Evolutionary conservation across 2,329 filamentous ascomycete genomes (phyloP).

Genomic region (Mycosphaerelloides madeirae): DNA sequence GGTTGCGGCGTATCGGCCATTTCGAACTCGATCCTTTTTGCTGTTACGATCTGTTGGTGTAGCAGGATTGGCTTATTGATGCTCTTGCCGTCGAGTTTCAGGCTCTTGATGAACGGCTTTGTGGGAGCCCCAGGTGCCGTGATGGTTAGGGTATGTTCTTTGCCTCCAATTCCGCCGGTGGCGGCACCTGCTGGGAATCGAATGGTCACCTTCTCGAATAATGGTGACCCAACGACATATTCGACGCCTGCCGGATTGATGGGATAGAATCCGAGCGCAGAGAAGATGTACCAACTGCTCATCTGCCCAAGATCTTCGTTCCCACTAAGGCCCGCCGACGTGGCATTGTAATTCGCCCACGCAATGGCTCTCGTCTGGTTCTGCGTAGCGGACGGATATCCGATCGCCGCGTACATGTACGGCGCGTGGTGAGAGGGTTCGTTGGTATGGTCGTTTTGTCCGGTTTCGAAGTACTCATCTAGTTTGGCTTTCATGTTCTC

Average conservation of each 20-base stretch:
- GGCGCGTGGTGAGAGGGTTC: constrained; percentile 48
- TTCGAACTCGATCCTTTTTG: constrained; percentile 41
- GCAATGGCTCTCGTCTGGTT: constrained; percentile 38
- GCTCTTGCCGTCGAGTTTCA: constrained; percentile 39
- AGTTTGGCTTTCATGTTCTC: constrained; percentile 40
- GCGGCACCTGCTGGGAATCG: constrained; percentile 33
- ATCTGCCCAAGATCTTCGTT: constrained; percentile 50
- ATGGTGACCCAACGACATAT: constrained; percentile 44
- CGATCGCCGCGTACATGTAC: constrained; percentile 44
- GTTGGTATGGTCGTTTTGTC: constrained; percentile 47
- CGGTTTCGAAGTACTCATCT: constrained; percentile 43
- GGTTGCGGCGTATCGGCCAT: constrained; percentile 40
- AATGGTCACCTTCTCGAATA: constrained; percentile 44
- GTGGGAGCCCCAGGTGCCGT: constrained; percentile 38
- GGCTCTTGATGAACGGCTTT: constrained; percentile 39
- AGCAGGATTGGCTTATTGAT: constrained; percentile 36
- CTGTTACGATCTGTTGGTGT: constrained; percentile 39
- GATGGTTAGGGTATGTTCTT: constrained; percentile 35
- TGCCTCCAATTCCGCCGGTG: constrained; percentile 25
- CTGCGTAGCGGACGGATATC: constrained; percentile 38
- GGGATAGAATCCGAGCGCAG: constrained; percentile 46
- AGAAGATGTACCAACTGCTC: constrained; percentile 49
- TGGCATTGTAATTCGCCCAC: constrained; percentile 43
- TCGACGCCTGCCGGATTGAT: constrained; percentile 44
- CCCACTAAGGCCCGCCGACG: constrained; percentile 43